Evolutionary conservation across 2,329 filamentous ascomycete species (phyloP), one percentile per base, ranked within the genome.

Genomic region (Trichoderma atrobrunneum): DNA sequence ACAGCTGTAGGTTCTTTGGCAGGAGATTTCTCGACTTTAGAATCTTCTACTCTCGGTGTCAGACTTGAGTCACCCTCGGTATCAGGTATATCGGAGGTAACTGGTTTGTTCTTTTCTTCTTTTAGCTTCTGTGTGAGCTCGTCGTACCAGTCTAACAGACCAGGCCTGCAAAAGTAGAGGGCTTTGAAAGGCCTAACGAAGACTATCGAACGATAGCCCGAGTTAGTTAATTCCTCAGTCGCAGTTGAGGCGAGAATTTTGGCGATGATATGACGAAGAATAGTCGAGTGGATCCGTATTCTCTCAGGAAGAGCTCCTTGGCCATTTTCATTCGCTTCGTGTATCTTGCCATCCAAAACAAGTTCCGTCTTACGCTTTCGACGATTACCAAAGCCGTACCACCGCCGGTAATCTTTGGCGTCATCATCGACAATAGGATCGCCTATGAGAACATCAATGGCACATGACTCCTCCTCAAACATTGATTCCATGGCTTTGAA

Each of bases 111-210:
- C n/a, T 60, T 34, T 6, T 60, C n/a, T 60, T 32, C 21, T 0
- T 24, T 39, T 12, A 57, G 30, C 62, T 72, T 72, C 62, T 72
- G 60, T 3, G 67, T 16, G 5, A 72, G 70, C 8, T 54, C 63
- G 0, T 36, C n/a, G 30, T 59, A 51, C 70, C 70, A 72, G n/a
- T 61, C 70, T 14, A 16, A 12, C 2, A 72, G 28, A 5, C 54
- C 70, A 2, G n/a, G 28, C n/a, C 28, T 28, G 34, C 70, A 60
- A 28, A 32, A 72, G n/a, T 26, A 21, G 24, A 72, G 54, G 8
- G 70, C n/a, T 21, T 68, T 72, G 63, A 72, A 72, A 1, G 70
- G 70, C 21, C 70, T 43, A 3, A 59, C 24, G 2, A 72, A 68
- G 63, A 72, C 54, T 12, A 72, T 32, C 24, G 62, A 48, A 14